phyloP scores from a whole-genome alignment of 306 rosid genomes.

The Cucumis sativus region DNA sequence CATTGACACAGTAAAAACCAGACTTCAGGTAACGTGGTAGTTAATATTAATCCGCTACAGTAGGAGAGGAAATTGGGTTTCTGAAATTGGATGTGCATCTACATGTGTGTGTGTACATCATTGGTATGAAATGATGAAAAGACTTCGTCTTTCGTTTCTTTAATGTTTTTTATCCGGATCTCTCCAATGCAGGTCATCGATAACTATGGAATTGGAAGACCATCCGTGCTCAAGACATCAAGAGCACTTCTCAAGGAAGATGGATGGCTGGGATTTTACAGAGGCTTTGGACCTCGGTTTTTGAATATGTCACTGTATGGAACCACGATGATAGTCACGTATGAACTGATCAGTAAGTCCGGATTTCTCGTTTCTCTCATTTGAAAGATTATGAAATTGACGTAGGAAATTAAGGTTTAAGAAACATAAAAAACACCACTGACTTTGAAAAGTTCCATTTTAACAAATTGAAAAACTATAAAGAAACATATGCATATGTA shows the following conservation, averaged over 20 bases:
- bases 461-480: too few relatives aligned
- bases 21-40: conserved; percentile 52
- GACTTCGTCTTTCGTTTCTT: neutral
- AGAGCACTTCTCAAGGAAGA: conserved; percentile 54
- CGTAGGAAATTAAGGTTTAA: neutral
- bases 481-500: too few relatives aligned
- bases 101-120: neutral
- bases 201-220: conserved; percentile 61
- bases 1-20: conserved; percentile 74
- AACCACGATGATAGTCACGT: conserved; percentile 82
- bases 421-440: too few relatives aligned
- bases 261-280: conserved; percentile 88
- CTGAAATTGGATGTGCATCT: neutral
- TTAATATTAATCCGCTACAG: neutral
- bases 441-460: too few relatives aligned
- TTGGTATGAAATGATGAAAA: neutral
- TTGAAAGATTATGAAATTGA: neutral
- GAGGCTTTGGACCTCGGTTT: conserved; percentile 85
- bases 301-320: conserved; percentile 81
- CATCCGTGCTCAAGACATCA: conserved; percentile 65
- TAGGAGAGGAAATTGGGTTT: neutral
- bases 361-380: neutral
- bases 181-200: conserved; percentile 52
- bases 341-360: conserved; percentile 73
- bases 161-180: neutral